Base-by-base conservation (phyloP, 352 stramenopile genomes). In the Thalassiosira delicatula region DNA sequence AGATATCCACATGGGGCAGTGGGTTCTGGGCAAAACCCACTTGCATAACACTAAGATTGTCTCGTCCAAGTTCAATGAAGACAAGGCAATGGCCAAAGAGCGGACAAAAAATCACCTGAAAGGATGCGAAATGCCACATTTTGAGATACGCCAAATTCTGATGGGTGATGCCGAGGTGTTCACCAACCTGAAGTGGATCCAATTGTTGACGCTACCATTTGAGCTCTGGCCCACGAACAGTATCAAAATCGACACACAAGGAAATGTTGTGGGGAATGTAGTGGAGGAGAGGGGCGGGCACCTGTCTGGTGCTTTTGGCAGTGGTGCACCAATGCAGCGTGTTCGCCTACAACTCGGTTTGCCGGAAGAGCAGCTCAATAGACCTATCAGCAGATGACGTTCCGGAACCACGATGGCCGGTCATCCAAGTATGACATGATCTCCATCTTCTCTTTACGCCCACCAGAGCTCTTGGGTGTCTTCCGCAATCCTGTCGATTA, bases 11-110 rank as follows among this genome's bases (percentile, higher is more conserved):
- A 76, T n/a, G n/a, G 76, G 63, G 44, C 19, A 29, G 7, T 29
- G 17, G 19, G 21, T 33, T 4, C 19, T 59, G 3, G 51, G 51
- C 21, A 33, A 29, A 17, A 32, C 17, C 4, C 21, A 71, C 70
- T 33, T 84, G 23, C 76, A 84, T 51, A 84, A 84, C 23, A 84
- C 76, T 49, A 84, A 84, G 42, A 79, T 84, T 71, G 27, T 25
- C 4, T 59, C 68, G 0, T 79, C 60, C 37, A 30, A 9, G 44
- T 56, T 71, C 32, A 70, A 79, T 25, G 76, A 84, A 70, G 37
- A 69, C 23, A 65, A 76, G 42, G 37, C 44, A 40, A 35, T 71
- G 11, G 1, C 78, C 63, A 74, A 32, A 29, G 42, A 33, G 21
- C 54, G 65, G 23, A 27, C 75, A 33, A 51, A 65, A 21, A 11